phyloP scores from a whole-genome alignment of 805 yeast species.

The Scheffersomyces coipomensis region DNA sequence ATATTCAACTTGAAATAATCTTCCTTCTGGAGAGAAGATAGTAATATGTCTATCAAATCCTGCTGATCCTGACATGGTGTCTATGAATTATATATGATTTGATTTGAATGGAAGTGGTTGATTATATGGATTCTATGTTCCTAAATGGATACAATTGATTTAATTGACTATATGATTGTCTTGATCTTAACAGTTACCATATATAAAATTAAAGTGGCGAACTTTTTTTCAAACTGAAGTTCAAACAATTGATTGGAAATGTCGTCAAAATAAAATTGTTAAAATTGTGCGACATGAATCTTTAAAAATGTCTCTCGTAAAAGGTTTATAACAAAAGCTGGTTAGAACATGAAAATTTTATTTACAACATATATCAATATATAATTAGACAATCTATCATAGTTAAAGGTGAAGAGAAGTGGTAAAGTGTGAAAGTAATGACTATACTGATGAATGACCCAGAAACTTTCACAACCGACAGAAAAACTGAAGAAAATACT shows the following conservation, averaged over 20 bases:
- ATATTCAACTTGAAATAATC: constrained; percentile 95
- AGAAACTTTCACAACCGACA: constrained; percentile 35
- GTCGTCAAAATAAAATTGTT: background rate
- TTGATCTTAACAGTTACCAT: no score
- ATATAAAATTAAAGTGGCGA: no score
- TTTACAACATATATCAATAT: no score
- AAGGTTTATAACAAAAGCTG: no score
- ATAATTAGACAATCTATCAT: background rate
- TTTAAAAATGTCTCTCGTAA: background rate
- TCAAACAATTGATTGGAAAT: background rate
- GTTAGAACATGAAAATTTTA: no score
- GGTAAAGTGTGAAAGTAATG: constrained; percentile 3
- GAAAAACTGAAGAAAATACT: constrained; percentile 26
- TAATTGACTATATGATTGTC: no score
- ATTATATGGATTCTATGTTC: no score
- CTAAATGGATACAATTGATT: no score
- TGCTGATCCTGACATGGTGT: constrained; percentile 54
- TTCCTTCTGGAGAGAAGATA: constrained; percentile 97
- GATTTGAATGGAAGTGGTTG: no score
- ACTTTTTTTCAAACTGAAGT: no score
- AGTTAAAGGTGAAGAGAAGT: background rate
- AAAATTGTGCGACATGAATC: background rate
- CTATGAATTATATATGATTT: background rate
- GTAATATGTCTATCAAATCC: constrained; percentile 99
- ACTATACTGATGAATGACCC: constrained; percentile 12